These are phyloP conservation scores for Lathyrus oleraceus DNA, from an alignment of 306 rosid genomes.

Conservation along the genomic window DNA sequence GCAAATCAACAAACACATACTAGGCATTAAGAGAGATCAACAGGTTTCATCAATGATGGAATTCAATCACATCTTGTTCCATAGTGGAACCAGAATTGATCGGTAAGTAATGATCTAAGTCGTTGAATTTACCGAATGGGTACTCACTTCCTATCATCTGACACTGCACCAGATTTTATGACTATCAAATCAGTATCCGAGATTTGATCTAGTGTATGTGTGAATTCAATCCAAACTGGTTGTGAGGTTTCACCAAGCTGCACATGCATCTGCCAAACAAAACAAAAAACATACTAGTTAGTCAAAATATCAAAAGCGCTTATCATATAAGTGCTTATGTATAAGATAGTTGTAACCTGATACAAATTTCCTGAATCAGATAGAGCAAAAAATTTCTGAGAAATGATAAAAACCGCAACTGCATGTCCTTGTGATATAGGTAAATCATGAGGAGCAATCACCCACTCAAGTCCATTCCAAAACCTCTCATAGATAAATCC, in stretches of 20 bases:
- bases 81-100: too few relatives aligned
- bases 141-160: conserved; percentile 74
- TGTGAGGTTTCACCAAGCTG: conserved; percentile 68
- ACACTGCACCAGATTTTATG: conserved; percentile 62
- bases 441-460: conserved; percentile 81
- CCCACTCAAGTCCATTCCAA: conserved; percentile 99
- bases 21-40: neutral
- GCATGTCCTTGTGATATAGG: conserved; percentile 66
- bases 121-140: neutral
- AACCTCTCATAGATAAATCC: conserved; percentile 92
- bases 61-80: neutral
- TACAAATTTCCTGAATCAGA: conserved; percentile 74
- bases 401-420: conserved; percentile 61
- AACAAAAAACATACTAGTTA: neutral
- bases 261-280: conserved; percentile 64
- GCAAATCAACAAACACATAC: conserved; percentile 34
- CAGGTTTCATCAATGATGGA: neutral
- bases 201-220: conserved; percentile 49
- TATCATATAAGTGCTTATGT: neutral
- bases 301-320: neutral
- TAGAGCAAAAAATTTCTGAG: conserved; percentile 71
- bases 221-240: conserved; percentile 68
- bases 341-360: conserved; percentile 51
- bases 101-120: neutral
- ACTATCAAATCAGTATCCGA: conserved; percentile 43